Base-by-base conservation (phyloP, 192 early-diverging fungal genomes). In the Ambispora gerdemannii region DNA sequence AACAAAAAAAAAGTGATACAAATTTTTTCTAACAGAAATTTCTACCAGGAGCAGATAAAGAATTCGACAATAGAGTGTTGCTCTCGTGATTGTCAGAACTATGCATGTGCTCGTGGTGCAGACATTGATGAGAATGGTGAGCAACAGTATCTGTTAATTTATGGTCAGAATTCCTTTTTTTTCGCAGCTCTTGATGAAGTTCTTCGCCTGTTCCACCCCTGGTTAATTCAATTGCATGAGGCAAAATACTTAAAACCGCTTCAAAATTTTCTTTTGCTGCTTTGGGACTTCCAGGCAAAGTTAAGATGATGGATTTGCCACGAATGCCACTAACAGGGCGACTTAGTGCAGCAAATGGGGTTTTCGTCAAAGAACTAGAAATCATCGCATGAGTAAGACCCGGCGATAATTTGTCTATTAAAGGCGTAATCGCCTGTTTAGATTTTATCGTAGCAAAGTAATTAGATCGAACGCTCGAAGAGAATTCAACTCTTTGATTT, bases 251-350 rank as follows among this genome's bases (percentile, higher is more conserved):
- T 3, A 93, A 34, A 4, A 97, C 71, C 53, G 90, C 88, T 50
- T 86, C 78, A 34, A 95, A 72, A 76, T 93, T 97, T 78, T 98
- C 96, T 30, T 80, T 80, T 30, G 89, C 80, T 0, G 90, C 96
- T 78, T 94, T 97, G 4, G 79, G 82, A 71, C 92, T 95, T 28
- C 96, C 96, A 3, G 96, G 96, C 11, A 96, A 82, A 0, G 94
- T 94, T 19, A 98, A 30, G 11, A 96, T 82, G 0, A 96, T 53
- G 0, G 90, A 79, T 2, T 81, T 67, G 0, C 78, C 73, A 27
- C 88, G 71, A 3, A 92, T 79, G 0, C 91, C 91, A 24, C 84
- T 84, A 0, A 88, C 72, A 10, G 92, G 92, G 20, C 95, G 88
- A 30, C 91, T 91, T 47, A 98, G 81, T 3, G 94, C 92, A 0